Evolutionary conservation across 2,329 filamentous ascomycete species (phyloP), one percentile per base, ranked within the genome.

Genomic region (Cadophora gregata): DNA sequence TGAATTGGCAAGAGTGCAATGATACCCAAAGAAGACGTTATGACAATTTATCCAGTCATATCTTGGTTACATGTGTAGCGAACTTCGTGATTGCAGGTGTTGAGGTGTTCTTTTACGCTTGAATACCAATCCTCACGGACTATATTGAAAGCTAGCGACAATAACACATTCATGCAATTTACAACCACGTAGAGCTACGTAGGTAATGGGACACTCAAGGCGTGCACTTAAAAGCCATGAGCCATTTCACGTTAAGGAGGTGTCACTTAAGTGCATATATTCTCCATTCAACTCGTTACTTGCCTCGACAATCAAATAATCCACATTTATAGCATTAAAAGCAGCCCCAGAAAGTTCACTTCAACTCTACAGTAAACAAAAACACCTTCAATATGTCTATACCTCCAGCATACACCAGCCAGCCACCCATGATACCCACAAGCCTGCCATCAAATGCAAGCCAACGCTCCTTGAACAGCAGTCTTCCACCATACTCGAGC

Each of bases 321-420:
- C n/a, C 5, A 10, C 45, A 19, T 8, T 21, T 21, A 24, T 21
- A 7, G 10, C 4, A n/a, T n/a, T n/a, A 12, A 27, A 31, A n/a
- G 50, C 27, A 53, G 16, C 14, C 27, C 1, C 25, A 19, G 12
- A 3, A 38, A 58, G n/a, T 9, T 38, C 31, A 36, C 2, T 21
- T 21, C 21, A 38, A n/a, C 1, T 14, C 24, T 19, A 6, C 38
- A 29, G 25, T 3, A 48, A 14, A 48, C 42, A 47, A 21, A n/a
- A 10, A 19, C 36, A 48, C 3, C 25, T 31, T 8, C 24, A 31
- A 21, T 3, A 31, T 45, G 38, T 48, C 58, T n/a, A 3, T 21
- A 3, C 58, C 58, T 9, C 58, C 58, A 48, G 38, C 58, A 12
- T 60, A 47, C 25, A 21, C 25, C 36, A 31, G 38, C 25, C 58